These are phyloP conservation scores for Elongisporangium undulatum DNA, from an alignment of 352 stramenopile genomes.

Conservation along the genomic window DNA sequence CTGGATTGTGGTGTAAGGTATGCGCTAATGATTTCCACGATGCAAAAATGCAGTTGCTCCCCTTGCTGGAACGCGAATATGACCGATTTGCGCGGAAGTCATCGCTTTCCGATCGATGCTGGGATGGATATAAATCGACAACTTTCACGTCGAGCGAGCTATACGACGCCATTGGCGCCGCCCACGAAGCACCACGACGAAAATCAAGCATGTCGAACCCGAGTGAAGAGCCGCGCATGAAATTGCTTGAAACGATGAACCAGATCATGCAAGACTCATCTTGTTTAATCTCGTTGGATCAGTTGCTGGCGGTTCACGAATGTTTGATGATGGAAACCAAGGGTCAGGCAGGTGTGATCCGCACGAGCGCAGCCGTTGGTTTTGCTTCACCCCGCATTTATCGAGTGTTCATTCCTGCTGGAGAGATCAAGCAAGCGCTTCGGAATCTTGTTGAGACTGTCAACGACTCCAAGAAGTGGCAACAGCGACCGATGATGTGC, in stretches of 20 bases:
- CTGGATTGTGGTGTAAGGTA: not conserved
- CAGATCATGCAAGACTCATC: slow-evolving; percentile 53
- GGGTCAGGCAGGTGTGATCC: slow-evolving; percentile 42
- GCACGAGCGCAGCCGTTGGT: slow-evolving; percentile 55
- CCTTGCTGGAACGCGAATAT: slow-evolving; percentile 46
- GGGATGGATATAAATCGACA: slow-evolving; percentile 24
- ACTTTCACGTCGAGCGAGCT: slow-evolving; percentile 64
- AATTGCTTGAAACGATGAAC: slow-evolving; percentile 59
- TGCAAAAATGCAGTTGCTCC: slow-evolving; percentile 23
- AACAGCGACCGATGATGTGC: slow-evolving; percentile 48
- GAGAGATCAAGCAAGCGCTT: slow-evolving; percentile 50
- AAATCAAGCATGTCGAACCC: slow-evolving; percentile 2
- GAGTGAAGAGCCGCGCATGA: slow-evolving; percentile 23
- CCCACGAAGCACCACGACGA: slow-evolving; percentile 31
- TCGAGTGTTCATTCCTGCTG: slow-evolving; percentile 67
- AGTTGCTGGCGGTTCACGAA: slow-evolving; percentile 54
- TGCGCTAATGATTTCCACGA: not conserved
- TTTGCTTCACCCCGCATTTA: slow-evolving; percentile 80
- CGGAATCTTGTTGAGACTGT: slow-evolving; percentile 35
- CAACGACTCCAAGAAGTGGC: slow-evolving; percentile 36
- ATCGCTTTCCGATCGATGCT: slow-evolving; percentile 29
- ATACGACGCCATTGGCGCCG: slow-evolving; percentile 65
- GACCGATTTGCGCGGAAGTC: slow-evolving; percentile 44
- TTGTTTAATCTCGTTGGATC: slow-evolving; percentile 45
- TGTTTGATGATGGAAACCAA: slow-evolving; percentile 42